Evolutionary conservation across 495 filamentous ascomycete species (phyloP), one percentile per base, ranked within the genome.

Genomic region (Lophiotrema nucula): DNA sequence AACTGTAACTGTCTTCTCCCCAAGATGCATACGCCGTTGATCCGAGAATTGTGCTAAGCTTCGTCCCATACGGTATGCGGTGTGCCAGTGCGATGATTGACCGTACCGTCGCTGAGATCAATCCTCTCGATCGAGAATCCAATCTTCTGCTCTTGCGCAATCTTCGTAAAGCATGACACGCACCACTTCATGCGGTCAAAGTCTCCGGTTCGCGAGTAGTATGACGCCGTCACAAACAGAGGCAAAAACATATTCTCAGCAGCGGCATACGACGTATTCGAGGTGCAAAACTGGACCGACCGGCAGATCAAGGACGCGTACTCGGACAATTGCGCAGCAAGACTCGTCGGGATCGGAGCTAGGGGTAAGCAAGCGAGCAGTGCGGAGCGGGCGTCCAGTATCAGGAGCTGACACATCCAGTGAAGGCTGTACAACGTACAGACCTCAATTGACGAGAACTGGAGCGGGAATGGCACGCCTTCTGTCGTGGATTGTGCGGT

Each of bases 301-400:
- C 60, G 47, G 37, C 60, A 64, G n/a, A 64, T 52, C 1, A 64
- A 31, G 4, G 47, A 53, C 3, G 60, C 53, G 24, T 53, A 58
- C 18, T 54, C 53, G n/a, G 48, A 16, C 12, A 42, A 38, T 44
- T 62, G 44, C 15, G 52, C 21, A 13, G 18, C 26, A 0, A 50
- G 38, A 23, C 47, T 3, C 1, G 13, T 23, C 16, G 41, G 23
- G 21, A 28, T 26, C 10, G 13, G n/a, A 12, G 16, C 19, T 16
- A 33, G 8, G 13, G 39, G 42, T 1, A 53, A 33, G 2, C 46
- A n/a, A n/a, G 47, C 10, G 43, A 38, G 23, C n/a, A 64, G 37
- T 2, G 13, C 23, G 21, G 48, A 22, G n/a, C 44, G 27, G 3
- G 53, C 48, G 1, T 58, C 53, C 24, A 58, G 48, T 24, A 64